Conservation (phyloP, 768 basidiomycete genomes). For the Leccinum variicolor region DNA sequence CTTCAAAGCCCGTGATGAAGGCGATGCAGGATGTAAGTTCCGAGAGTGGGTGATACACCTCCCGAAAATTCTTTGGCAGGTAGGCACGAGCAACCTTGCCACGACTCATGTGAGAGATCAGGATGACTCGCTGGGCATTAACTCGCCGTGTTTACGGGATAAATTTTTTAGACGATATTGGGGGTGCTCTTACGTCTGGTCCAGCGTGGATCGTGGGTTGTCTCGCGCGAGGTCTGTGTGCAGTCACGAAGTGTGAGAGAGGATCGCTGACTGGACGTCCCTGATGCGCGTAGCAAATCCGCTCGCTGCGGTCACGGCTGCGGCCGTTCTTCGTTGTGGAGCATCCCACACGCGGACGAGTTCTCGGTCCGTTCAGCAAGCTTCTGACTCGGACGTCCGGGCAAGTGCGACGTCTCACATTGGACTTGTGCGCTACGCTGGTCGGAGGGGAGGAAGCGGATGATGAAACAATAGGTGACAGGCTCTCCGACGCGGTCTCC, state of each 20-base stretch:
- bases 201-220: conserved; percentile 51
- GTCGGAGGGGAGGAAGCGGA: conserved; percentile 6
- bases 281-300: conserved; percentile 39
- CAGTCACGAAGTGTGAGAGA: background rate
- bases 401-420: conserved; percentile 49
- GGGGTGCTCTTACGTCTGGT: conserved; percentile 58
- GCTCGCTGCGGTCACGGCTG: conserved; percentile 55
- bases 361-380: conserved; percentile 76
- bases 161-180: conserved; percentile 45
- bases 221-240: conserved; percentile 42
- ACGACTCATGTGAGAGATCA: conserved; percentile 55
- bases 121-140: background rate
- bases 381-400: conserved; percentile 45
- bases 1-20: conserved; percentile 37
- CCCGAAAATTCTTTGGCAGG: conserved; percentile 84
- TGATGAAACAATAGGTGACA: conserved; percentile 11
- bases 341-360: conserved; percentile 70
- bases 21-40: conserved; percentile 31
- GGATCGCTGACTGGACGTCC: conserved; percentile 8
- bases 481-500: conserved; percentile 22
- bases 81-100: conserved; percentile 52
- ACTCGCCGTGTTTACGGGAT: conserved; percentile 6
- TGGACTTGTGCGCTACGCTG: conserved; percentile 55
- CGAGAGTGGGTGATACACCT: conserved; percentile 72
- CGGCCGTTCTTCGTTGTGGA: conserved; percentile 76